phyloP scores from a whole-genome alignment of 1,284 basidiomycete genomes.

The Rhodofomes roseus region DNA sequence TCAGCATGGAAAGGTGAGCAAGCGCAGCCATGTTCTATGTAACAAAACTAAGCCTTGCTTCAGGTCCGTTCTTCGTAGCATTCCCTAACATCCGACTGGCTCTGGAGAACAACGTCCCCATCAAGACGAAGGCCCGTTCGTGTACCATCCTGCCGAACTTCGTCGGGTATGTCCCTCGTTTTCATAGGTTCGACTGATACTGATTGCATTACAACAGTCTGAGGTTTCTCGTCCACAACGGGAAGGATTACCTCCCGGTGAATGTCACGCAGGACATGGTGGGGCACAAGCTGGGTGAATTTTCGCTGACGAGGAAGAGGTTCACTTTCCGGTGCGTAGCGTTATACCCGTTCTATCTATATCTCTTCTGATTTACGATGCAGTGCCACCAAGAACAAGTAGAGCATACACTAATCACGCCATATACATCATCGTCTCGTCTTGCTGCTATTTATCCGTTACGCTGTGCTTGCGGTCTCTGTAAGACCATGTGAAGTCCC shows the following conservation, averaged over 20 bases:
- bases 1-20: slow-evolving; percentile 40
- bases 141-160: slow-evolving; percentile 96
- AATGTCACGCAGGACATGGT: slow-evolving; percentile 96
- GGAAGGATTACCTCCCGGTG: slow-evolving; percentile 87
- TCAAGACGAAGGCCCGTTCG: slow-evolving; percentile 85
- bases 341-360: background rate
- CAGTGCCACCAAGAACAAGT: slow-evolving; percentile 24
- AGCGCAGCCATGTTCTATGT: background rate
- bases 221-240: slow-evolving; percentile 92
- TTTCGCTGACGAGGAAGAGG: slow-evolving; percentile 81
- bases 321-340: slow-evolving; percentile 70
- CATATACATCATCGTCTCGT: background rate
- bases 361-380: background rate
- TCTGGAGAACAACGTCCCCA: slow-evolving; percentile 78
- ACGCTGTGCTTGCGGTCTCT: too few species aligned
- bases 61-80: slow-evolving; percentile 93
- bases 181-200: background rate
- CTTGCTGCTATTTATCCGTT: background rate
- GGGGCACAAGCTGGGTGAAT: slow-evolving; percentile 96
- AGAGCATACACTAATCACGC: slow-evolving; percentile 5
- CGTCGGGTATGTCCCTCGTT: slow-evolving; percentile 62
- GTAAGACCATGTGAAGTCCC: too few species aligned
- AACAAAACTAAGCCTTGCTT: background rate
- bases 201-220: slow-evolving; percentile 41
- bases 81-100: slow-evolving; percentile 90